Evolutionary conservation across 2,329 filamentous ascomycete genomes (phyloP).

Genomic region (Talaromyces piceae): DNA sequence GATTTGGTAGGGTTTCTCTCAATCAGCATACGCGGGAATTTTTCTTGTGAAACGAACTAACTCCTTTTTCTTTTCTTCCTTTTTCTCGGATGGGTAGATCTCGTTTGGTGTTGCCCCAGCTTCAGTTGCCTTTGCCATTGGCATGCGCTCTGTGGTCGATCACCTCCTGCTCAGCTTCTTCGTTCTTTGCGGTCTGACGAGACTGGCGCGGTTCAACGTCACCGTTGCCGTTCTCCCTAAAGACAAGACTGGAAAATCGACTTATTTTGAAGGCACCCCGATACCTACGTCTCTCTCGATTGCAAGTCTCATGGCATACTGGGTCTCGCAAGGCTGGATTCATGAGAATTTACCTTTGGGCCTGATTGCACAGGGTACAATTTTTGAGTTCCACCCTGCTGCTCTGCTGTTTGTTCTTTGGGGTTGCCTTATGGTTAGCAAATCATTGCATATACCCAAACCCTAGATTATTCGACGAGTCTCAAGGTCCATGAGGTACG

Average conservation of each 20-base stretch:
- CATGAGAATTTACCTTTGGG: conserved; percentile 73
- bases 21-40: background rate
- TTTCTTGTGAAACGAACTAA: too few species aligned
- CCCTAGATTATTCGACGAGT: conserved; percentile 35
- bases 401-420: conserved; percentile 77
- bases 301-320: conserved; percentile 80
- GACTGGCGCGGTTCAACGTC: conserved; percentile 95
- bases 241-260: conserved; percentile 81
- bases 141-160: conserved; percentile 75
- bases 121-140: conserved; percentile 78
- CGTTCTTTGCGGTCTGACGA: conserved; percentile 86
- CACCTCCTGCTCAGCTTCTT: conserved; percentile 77
- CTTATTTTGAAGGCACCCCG: conserved; percentile 94
- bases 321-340: conserved; percentile 74
- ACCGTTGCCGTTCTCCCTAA: conserved; percentile 85
- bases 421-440: conserved; percentile 91
- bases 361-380: conserved; percentile 56
- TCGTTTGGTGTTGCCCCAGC: conserved; percentile 93
- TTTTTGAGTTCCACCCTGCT: conserved; percentile 76
- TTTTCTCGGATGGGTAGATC: conserved; percentile 50
- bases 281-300: conserved; percentile 84
- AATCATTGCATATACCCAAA: conserved; percentile 92
- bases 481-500: background rate
- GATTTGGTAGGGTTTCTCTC: conserved; percentile 62
- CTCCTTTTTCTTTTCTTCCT: too few species aligned